These are phyloP conservation scores for Suillus brevipes DNA, from an alignment of 768 basidiomycete species.

Conservation along the genomic window DNA sequence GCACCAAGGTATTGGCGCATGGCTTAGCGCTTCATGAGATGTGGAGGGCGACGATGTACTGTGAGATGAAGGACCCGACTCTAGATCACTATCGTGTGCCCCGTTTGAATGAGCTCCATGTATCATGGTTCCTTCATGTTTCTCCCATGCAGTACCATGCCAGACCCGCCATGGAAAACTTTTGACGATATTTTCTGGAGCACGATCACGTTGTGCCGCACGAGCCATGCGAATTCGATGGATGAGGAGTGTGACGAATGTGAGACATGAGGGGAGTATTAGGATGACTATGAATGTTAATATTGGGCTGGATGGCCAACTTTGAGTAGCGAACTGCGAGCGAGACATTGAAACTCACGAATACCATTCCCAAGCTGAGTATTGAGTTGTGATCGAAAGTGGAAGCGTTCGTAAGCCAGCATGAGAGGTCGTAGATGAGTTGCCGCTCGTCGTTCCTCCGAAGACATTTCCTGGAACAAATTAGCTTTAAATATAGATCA, in stretches of 20 bases:
- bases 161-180: constrained; percentile 81
- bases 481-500: neutral
- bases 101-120: constrained; percentile 30
- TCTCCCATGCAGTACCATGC: constrained; percentile 80
- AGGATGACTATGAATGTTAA: constrained; percentile 86
- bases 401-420: constrained; percentile 75
- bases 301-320: constrained; percentile 57
- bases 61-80: constrained; percentile 32
- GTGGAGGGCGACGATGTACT: constrained; percentile 23
- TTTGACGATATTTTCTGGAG: constrained; percentile 78
- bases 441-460: constrained; percentile 84
- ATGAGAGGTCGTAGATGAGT: constrained; percentile 75
- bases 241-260: constrained; percentile 84
- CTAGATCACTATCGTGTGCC: constrained; percentile 36
- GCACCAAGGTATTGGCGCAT: constrained; percentile 64
- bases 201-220: constrained; percentile 80
- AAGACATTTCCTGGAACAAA: constrained; percentile 83
- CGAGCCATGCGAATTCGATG: constrained; percentile 85
- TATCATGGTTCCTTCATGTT: constrained; percentile 48
- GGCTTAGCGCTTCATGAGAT: constrained; percentile 23
- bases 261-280: constrained; percentile 85
- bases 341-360: constrained; percentile 50
- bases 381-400: constrained; percentile 73
- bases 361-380: constrained; percentile 90
- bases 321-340: constrained; percentile 8